These are phyloP conservation scores for Umbelopsis ramanniana DNA, from an alignment of 192 early-diverging fungal genomes.

Conservation along the genomic window DNA sequence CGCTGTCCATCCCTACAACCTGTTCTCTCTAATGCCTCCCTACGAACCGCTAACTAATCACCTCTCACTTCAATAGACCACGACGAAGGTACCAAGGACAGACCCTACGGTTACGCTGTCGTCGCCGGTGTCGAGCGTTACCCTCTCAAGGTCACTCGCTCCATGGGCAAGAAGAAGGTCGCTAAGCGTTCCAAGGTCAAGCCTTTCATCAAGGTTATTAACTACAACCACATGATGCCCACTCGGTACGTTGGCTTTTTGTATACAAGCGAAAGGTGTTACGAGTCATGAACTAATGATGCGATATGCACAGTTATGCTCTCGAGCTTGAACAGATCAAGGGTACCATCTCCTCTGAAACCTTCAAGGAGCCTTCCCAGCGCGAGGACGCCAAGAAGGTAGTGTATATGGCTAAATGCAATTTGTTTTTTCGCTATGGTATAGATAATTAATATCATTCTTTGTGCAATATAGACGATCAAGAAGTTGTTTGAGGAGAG, in stretches of 20 bases:
- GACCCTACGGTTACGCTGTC: conserved; percentile 97
- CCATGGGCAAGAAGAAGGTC: conserved; percentile 94
- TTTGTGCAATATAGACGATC: conserved; percentile 59
- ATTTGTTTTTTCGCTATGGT: too few relatives aligned
- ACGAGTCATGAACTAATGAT: background rate
- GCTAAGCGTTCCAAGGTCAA: conserved; percentile 97
- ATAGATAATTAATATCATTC: background rate
- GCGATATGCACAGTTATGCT: conserved; percentile 68
- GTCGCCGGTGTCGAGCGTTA: conserved; percentile 98
- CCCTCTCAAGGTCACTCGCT: conserved; percentile 96
- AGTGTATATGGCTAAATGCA: background rate
- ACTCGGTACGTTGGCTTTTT: conserved; percentile 72
- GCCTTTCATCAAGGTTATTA: conserved; percentile 98
- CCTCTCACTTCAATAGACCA: conserved; percentile 52
- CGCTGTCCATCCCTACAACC: background rate
- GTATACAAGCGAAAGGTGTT: background rate
- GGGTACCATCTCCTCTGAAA: conserved; percentile 81
- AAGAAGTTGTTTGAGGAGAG: conserved; percentile 97
- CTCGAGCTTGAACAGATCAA: conserved; percentile 95
- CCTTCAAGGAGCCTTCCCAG: conserved; percentile 95
- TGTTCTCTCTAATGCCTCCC: background rate
- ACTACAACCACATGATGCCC: conserved; percentile 99
- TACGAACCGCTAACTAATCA: background rate
- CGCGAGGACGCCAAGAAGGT: conserved; percentile 86
- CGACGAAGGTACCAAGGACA: conserved; percentile 98